These are phyloP conservation scores for Phialemoniopsis sp. DNA, from an alignment of 2,329 filamentous ascomycete genomes.

Conservation along the genomic window DNA sequence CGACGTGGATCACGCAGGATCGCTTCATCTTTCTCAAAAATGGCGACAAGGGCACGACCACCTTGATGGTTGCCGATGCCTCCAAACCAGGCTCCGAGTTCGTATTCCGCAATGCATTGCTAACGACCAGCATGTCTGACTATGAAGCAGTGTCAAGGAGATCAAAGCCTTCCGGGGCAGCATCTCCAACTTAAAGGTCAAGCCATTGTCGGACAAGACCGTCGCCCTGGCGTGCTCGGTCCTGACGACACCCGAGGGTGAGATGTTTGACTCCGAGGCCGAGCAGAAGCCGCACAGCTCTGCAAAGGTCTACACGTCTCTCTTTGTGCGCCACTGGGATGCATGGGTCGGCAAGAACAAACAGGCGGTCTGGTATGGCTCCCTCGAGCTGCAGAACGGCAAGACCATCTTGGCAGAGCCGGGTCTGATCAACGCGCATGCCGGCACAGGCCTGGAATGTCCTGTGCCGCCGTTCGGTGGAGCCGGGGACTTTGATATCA, in stretches of 20 bases:
- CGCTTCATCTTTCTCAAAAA: constrained; percentile 54
- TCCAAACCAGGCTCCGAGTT: constrained; percentile 31
- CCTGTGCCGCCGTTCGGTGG: constrained; percentile 79
- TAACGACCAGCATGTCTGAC: too few species aligned
- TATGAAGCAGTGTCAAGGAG: constrained; percentile 35
- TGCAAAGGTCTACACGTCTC: constrained; percentile 67
- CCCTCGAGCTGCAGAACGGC: constrained; percentile 39
- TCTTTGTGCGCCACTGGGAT: constrained; percentile 84
- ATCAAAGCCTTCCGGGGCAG: constrained; percentile 45
- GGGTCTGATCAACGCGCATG: constrained; percentile 60
- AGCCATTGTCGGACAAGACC: constrained; percentile 41
- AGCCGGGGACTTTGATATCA: constrained; percentile 74
- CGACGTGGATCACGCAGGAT: constrained; percentile 70
- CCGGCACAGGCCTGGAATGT: constrained; percentile 53
- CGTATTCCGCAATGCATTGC: constrained; percentile 11
- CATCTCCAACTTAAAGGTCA: constrained; percentile 56
- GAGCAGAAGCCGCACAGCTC: constrained; percentile 55
- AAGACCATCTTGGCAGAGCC: constrained; percentile 33
- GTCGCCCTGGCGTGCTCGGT: constrained; percentile 58
- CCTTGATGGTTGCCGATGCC: constrained; percentile 35
- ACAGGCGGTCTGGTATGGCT: constrained; percentile 70
- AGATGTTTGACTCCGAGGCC: constrained; percentile 62
- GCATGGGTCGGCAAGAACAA: constrained; percentile 65
- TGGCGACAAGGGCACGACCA: constrained; percentile 41
- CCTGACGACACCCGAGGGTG: constrained; percentile 62